Percentiles rank a stretch among this genome's conserved stretches.
phyloP scores from a whole-genome alignment of 495 filamentous ascomycete species.

The Annulohypoxylon nitens region DNA sequence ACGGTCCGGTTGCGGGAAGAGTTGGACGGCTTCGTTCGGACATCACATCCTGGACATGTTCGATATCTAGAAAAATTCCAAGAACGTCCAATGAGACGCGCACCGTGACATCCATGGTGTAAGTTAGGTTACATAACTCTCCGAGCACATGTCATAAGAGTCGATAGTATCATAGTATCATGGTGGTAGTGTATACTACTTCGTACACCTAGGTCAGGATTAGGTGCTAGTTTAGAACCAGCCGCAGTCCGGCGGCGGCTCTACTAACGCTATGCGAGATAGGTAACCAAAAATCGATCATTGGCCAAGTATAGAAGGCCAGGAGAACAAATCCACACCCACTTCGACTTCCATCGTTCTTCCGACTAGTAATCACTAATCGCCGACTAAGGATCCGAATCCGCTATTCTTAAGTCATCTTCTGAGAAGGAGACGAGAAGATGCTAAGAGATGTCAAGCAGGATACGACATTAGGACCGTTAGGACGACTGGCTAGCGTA shows the following conservation, averaged over 20 bases:
- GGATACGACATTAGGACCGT: not conserved
- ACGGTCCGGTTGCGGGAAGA: conserved; percentile 1
- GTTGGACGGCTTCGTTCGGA: not conserved
- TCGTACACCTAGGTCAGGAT: conserved; percentile 10
- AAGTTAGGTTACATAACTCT: conserved; percentile 12
- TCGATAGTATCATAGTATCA: not conserved
- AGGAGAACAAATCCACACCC: not conserved
- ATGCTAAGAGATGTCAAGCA: conserved; percentile 1
- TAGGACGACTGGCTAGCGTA: not conserved
- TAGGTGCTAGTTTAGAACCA: not conserved
- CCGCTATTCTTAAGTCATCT: conserved; percentile 7
- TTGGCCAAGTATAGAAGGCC: conserved; percentile 4
- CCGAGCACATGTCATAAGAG: not conserved
- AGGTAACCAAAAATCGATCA: conserved; percentile 18
- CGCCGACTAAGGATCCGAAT: not conserved
- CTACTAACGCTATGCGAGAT: conserved; percentile 28
- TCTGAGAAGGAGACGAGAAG: conserved; percentile 8
- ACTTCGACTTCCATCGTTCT: conserved; percentile 24
- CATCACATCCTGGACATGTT: not conserved
- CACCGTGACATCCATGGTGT: conserved; percentile 4
- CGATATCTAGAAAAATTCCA: conserved; percentile 1
- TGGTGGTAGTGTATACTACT: not conserved
- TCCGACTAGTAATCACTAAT: not conserved
- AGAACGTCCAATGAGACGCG: conserved; percentile 1
- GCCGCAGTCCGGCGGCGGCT: conserved; percentile 10